Conservation (phyloP, 371 early-diverging fungal genomes). For the Haplosporangium sp. region DNA sequence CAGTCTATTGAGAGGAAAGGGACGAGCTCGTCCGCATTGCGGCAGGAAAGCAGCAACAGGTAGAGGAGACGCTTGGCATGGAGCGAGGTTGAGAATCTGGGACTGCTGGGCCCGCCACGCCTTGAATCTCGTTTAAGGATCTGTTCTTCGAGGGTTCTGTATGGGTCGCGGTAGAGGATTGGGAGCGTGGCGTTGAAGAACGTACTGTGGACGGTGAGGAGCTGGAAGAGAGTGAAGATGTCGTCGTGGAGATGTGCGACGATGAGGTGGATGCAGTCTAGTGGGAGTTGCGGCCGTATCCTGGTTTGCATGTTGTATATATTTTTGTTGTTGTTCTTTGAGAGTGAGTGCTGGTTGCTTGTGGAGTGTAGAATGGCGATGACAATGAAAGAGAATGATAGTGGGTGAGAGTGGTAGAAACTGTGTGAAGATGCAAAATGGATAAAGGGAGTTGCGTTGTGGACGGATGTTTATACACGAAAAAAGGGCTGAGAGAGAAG, state of each 20-base stretch:
- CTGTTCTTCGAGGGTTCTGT: constrained; percentile 11
- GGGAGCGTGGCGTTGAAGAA: constrained; percentile 29
- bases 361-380: too few species aligned
- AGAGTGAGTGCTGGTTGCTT: too few species aligned
- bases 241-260: constrained; percentile 27
- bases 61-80: constrained; percentile 29
- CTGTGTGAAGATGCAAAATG: too few species aligned
- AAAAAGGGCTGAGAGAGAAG: too few species aligned
- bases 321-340: too few species aligned
- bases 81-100: neutral
- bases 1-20: constrained; percentile 45
- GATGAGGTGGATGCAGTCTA: constrained; percentile 26
- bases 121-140: neutral
- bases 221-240: constrained; percentile 20
- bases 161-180: constrained; percentile 39
- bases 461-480: too few species aligned
- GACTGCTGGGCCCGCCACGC: neutral
- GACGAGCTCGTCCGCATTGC: constrained; percentile 22
- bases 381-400: too few species aligned
- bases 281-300: constrained; percentile 14
- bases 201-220: constrained; percentile 27
- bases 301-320: too few species aligned
- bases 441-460: too few species aligned
- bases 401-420: too few species aligned
- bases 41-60: constrained; percentile 36